These are phyloP conservation scores for Gaeumannomyces sp. DNA, from an alignment of 2,329 filamentous ascomycete species.

Conservation along the genomic window DNA sequence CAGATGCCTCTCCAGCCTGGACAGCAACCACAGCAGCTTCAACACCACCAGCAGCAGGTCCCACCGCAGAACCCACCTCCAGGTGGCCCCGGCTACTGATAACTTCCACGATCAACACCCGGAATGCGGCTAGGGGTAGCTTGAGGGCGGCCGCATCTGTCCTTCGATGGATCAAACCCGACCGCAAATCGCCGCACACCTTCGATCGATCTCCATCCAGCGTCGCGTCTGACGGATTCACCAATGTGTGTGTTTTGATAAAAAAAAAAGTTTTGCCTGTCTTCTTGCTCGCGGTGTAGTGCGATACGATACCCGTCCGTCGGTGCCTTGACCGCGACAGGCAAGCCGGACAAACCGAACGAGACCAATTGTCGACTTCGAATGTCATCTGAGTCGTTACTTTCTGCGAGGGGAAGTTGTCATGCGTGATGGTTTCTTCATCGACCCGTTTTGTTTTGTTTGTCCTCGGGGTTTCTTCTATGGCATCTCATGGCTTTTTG, in stretches of 20 bases:
- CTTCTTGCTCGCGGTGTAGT: conserved; percentile 5
- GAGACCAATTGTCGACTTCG: not conserved
- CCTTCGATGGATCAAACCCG: not conserved
- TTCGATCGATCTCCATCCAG: not conserved
- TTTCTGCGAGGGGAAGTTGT: not conserved
- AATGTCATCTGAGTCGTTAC: not conserved
- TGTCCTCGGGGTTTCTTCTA: not conserved
- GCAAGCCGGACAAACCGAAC: not conserved
- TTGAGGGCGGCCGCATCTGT: not conserved
- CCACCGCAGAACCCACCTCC: conserved; percentile 32
- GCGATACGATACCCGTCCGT: conserved; percentile 7
- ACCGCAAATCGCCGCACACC: not conserved
- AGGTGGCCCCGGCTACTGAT: conserved; percentile 26
- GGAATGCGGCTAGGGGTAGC: not conserved
- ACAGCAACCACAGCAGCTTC: conserved; percentile 27
- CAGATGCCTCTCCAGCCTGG: conserved; percentile 25
- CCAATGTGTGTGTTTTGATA: not conserved
- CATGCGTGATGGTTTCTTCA: not conserved
- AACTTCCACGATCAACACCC: not conserved
- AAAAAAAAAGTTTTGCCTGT: not conserved
- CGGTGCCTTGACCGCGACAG: conserved; percentile 10
- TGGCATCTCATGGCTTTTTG: conserved; percentile 9
- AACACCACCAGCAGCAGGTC: conserved; percentile 31
- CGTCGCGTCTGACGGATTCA: not conserved
- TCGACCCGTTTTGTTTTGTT: not conserved